phyloP scores from a whole-genome alignment of 2,329 filamentous ascomycete genomes.

The Claviceps pazoutovae region DNA sequence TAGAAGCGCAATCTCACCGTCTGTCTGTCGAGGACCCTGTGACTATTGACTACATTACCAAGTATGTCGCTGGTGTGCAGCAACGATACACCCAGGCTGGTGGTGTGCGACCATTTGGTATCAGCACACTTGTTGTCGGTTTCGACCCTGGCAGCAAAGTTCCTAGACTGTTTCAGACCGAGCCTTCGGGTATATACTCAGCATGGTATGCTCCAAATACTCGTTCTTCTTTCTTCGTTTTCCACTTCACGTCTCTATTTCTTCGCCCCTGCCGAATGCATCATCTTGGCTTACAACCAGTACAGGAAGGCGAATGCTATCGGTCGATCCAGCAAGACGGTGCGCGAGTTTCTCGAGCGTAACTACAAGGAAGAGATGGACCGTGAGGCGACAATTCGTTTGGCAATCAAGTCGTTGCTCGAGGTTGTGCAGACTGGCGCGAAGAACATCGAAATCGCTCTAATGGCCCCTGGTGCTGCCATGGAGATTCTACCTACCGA shows the following conservation, averaged over 20 bases:
- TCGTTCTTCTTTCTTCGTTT: background rate
- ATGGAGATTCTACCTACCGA: constrained; percentile 92
- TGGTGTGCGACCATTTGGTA: constrained; percentile 95
- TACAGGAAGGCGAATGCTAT: constrained; percentile 97
- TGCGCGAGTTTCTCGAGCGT: constrained; percentile 94
- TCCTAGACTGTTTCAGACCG: constrained; percentile 90
- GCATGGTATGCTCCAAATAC: constrained; percentile 54
- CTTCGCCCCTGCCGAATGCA: constrained; percentile 4
- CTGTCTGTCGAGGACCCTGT: constrained; percentile 95
- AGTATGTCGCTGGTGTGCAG: constrained; percentile 95
- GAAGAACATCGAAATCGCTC: constrained; percentile 98
- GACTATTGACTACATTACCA: constrained; percentile 98
- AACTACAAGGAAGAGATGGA: constrained; percentile 99
- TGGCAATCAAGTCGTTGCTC: constrained; percentile 94
- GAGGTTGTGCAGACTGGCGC: constrained; percentile 98
- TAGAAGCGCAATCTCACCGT: constrained; percentile 95
- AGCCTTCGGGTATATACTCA: constrained; percentile 98
- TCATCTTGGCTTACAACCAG: constrained; percentile 1
- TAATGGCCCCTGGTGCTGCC: constrained; percentile 85
- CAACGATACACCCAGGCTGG: constrained; percentile 98
- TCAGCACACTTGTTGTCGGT: constrained; percentile 95
- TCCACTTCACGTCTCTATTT: too few relatives aligned
- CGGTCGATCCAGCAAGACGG: constrained; percentile 95
- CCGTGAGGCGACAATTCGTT: constrained; percentile 84
- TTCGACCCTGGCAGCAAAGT: constrained; percentile 88